These are phyloP conservation scores for Dendrobium huoshanense DNA, from an alignment of 106 monocot species.

Conservation along the genomic window DNA sequence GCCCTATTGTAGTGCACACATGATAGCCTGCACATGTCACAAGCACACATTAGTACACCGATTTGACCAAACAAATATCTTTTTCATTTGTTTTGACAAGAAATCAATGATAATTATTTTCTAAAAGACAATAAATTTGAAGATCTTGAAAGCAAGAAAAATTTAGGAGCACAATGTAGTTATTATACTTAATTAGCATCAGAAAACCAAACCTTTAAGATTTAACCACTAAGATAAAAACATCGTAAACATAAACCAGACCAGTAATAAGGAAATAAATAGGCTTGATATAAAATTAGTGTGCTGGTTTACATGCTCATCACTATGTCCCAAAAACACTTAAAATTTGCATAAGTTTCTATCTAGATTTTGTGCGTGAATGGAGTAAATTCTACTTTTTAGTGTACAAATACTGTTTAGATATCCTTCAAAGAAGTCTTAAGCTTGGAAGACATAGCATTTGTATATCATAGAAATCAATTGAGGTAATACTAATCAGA, in stretches of 20 bases:
- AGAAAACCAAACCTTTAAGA: background rate
- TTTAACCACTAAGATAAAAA: background rate
- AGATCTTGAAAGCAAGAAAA: background rate
- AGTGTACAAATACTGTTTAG: no score
- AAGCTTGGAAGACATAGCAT: no score
- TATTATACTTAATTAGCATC: background rate
- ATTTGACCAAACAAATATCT: background rate
- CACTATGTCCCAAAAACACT: background rate
- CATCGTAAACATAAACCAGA: background rate
- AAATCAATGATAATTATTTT: background rate
- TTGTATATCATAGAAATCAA: no score
- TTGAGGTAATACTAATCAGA: no score
- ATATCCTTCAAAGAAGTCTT: no score
- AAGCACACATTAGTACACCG: slow-evolving; percentile 1
- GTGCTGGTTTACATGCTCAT: background rate
- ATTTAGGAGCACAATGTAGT: background rate
- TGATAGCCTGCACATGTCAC: slow-evolving; percentile 53
- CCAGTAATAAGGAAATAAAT: background rate
- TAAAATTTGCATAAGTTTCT: background rate
- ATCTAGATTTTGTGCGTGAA: background rate
- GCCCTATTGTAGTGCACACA: slow-evolving; percentile 70
- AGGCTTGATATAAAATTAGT: background rate
- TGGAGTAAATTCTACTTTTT: background rate
- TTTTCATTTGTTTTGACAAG: background rate
- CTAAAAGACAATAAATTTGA: background rate